Evolutionary conservation across 345 rosid genomes (phyloP).

Genomic region (Trapa incisa): DNA sequence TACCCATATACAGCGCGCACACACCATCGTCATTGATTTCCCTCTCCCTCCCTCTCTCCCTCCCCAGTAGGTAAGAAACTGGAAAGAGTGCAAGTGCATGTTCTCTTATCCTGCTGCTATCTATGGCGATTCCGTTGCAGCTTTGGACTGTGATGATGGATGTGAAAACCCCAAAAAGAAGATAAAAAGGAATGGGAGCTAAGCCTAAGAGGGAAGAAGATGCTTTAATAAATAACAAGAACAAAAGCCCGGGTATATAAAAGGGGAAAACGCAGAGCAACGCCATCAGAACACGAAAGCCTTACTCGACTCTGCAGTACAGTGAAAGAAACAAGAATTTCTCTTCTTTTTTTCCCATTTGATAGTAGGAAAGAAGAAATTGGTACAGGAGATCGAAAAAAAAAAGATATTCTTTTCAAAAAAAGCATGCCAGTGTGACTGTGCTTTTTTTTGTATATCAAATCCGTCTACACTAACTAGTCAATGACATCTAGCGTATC

Average conservation of each 20-base stretch:
- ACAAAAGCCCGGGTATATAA: not conserved
- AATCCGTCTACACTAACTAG: too few species aligned
- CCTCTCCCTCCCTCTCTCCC: constrained; percentile 1
- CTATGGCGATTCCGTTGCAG: constrained; percentile 70
- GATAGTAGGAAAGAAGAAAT: too few species aligned
- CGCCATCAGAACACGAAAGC: constrained; percentile 11
- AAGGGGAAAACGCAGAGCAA: constrained; percentile 6
- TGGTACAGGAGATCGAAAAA: too few species aligned
- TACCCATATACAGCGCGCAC: not conserved
- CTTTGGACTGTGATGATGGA: constrained; percentile 40
- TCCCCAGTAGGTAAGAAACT: not conserved
- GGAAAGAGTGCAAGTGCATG: not conserved
- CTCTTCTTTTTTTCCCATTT: not conserved
- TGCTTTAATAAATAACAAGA: not conserved
- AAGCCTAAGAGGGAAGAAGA: not conserved
- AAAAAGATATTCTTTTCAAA: too few species aligned
- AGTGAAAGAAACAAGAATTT: constrained; percentile 8
- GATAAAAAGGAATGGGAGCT: too few species aligned
- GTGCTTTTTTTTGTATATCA: too few species aligned
- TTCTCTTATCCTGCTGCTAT: constrained; percentile 10
- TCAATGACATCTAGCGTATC: too few species aligned
- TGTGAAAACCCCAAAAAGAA: not conserved
- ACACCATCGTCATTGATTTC: not conserved
- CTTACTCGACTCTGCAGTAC: constrained; percentile 2
- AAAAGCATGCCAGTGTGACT: too few species aligned